Evolutionary conservation across 345 rosid genomes (phyloP).

Genomic region (Salix exigua): DNA sequence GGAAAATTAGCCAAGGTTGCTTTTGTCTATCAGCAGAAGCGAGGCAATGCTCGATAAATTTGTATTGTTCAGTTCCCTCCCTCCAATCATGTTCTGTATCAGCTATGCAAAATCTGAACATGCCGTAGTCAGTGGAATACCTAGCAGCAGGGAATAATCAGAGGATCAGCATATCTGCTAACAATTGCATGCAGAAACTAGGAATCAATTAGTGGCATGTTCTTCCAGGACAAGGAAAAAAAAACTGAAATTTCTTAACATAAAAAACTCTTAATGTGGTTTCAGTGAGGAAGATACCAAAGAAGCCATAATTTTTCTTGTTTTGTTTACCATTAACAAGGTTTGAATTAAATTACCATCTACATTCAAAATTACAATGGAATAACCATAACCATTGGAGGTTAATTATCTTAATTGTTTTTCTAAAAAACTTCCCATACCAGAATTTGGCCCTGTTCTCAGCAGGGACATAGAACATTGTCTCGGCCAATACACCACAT

Average conservation of each 20-base stretch:
- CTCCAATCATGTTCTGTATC: conserved; percentile 81
- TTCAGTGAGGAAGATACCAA: background rate
- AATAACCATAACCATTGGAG: background rate
- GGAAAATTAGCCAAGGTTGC: conserved; percentile 72
- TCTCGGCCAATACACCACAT: conserved; percentile 68
- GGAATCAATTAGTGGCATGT: background rate
- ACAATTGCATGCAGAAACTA: background rate
- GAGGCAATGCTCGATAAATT: conserved; percentile 63
- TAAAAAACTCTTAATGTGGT: background rate
- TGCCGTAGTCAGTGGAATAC: conserved; percentile 75
- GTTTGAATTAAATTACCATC: background rate
- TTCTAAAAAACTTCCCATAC: conserved; percentile 21
- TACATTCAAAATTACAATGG: background rate
- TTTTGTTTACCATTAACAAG: background rate
- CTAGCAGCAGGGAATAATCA: conserved; percentile 19
- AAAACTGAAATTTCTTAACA: background rate
- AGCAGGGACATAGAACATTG: conserved; percentile 64
- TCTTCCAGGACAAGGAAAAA: background rate
- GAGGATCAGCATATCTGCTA: background rate
- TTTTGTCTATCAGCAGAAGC: conserved; percentile 64
- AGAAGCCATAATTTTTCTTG: background rate
- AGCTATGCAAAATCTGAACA: conserved; percentile 72
- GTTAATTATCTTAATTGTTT: background rate
- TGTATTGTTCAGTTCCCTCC: conserved; percentile 69
- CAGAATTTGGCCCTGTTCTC: conserved; percentile 65